Percentiles rank a stretch among this genome's conserved stretches.
Conservation (phyloP, 176 grass and related monocot species). For the Secale cereale region DNA sequence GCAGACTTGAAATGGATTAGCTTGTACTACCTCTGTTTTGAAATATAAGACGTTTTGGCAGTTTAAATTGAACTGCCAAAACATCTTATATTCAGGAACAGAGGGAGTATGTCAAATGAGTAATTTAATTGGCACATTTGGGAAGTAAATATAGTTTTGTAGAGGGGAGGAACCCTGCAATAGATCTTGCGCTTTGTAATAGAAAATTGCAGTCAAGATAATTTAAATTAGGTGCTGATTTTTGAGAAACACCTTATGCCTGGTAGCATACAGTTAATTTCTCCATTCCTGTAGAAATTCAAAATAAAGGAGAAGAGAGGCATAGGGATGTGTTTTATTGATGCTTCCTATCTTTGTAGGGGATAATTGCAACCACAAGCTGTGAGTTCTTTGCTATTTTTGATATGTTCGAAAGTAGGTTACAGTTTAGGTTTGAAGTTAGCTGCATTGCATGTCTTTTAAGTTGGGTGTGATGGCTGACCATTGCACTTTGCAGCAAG, state of each 20-base stretch:
- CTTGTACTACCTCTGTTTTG: no score
- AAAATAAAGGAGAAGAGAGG: neutral
- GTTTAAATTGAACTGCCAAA: no score
- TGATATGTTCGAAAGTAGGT: neutral
- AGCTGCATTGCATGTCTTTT: slow-evolving; percentile 10
- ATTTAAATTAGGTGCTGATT: neutral
- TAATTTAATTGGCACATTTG: neutral
- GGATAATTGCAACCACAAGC: neutral
- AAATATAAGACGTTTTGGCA: no score
- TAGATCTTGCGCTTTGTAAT: neutral
- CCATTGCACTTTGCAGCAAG: slow-evolving; percentile 78
- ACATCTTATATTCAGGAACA: no score
- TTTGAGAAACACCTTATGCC: neutral
- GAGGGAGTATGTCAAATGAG: neutral
- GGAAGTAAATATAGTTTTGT: neutral
- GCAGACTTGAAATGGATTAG: neutral
- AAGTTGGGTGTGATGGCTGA: slow-evolving; percentile 23
- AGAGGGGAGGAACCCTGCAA: neutral
- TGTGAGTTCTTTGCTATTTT: neutral
- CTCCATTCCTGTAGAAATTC: neutral
- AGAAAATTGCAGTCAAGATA: neutral
- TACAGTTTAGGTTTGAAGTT: neutral
- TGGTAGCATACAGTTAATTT: neutral
- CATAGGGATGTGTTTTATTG: neutral
- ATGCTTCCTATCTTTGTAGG: neutral